A percentile compares a stretch with the other conserved stretches of the same genome.
Conservation (phyloP, 164 flowering plant genomes). For the Dillenia suffruticosa region DNA sequence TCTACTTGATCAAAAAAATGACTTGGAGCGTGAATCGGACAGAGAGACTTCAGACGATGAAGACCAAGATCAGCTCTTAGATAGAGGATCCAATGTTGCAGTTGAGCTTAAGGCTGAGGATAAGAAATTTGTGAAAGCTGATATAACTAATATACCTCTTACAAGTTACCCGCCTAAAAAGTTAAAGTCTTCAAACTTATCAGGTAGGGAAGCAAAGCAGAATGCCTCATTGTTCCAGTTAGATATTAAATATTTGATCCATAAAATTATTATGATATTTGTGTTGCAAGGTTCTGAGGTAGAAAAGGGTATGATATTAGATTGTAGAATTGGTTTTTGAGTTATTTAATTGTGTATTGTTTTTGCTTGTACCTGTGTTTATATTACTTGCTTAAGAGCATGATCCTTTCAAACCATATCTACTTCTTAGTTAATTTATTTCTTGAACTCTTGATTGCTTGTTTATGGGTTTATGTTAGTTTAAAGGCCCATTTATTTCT, state of each 20-base stretch:
- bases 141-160: conserved; percentile 32
- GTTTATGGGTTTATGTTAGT: too few species aligned
- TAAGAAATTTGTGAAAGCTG: conserved; percentile 35
- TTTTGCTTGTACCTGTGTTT: too few species aligned
- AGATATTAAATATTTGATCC: too few species aligned
- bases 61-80: conserved; percentile 18
- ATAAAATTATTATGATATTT: background rate
- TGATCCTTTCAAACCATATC: too few species aligned
- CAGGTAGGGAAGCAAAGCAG: conserved; percentile 31
- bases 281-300: too few species aligned
- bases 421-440: too few species aligned
- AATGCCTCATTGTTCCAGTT: background rate
- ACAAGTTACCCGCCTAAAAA: conserved; percentile 47
- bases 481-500: too few species aligned
- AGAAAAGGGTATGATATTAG: too few species aligned
- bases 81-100: conserved; percentile 28
- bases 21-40: conserved; percentile 29
- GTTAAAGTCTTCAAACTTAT: conserved; percentile 26
- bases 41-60: conserved; percentile 35
- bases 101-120: conserved; percentile 47
- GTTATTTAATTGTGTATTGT: too few species aligned
- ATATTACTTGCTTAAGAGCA: too few species aligned
- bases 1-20: conserved; percentile 21
- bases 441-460: too few species aligned
- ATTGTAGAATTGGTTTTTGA: too few species aligned